These are phyloP conservation scores for Flaveria linearis DNA, from an alignment of 129 eudicot genomes.

Conservation along the genomic window DNA sequence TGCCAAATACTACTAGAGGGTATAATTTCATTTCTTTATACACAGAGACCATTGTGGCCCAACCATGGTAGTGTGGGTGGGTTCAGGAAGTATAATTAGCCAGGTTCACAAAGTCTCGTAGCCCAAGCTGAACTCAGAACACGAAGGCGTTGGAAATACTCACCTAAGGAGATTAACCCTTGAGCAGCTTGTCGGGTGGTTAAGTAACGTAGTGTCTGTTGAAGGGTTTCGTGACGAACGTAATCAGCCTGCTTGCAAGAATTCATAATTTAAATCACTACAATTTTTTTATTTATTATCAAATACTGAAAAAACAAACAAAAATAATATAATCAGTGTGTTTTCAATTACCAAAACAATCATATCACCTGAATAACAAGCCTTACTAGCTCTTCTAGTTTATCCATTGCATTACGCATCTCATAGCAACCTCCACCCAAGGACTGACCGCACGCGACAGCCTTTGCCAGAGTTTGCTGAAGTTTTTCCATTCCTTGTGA, in stretches of 20 bases:
- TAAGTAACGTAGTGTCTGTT: constrained; percentile 62
- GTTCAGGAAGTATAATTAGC: constrained; percentile 25
- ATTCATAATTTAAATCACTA: no score
- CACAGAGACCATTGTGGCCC: constrained; percentile 10
- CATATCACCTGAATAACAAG: constrained; percentile 79
- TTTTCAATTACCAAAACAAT: neutral
- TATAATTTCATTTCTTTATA: constrained; percentile 27
- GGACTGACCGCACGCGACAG: constrained; percentile 52
- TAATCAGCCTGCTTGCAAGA: constrained; percentile 69
- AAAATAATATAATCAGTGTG: neutral
- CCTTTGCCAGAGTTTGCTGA: constrained; percentile 57
- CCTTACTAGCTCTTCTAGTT: constrained; percentile 58
- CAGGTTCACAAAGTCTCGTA: constrained; percentile 52
- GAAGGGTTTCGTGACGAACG: constrained; percentile 71
- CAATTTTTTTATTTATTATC: neutral
- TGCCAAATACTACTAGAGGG: constrained; percentile 32
- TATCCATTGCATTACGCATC: constrained; percentile 62
- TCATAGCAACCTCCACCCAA: constrained; percentile 58
- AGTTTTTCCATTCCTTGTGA: constrained; percentile 87
- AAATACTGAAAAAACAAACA: neutral
- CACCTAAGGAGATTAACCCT: constrained; percentile 81
- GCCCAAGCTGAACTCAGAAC: constrained; percentile 72
- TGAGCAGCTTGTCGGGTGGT: constrained; percentile 78
- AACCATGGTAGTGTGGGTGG: constrained; percentile 14
- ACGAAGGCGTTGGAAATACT: constrained; percentile 81